Base-by-base conservation (phyloP, 208 protist genomes). In the Trypanosoma scelopori region DNA sequence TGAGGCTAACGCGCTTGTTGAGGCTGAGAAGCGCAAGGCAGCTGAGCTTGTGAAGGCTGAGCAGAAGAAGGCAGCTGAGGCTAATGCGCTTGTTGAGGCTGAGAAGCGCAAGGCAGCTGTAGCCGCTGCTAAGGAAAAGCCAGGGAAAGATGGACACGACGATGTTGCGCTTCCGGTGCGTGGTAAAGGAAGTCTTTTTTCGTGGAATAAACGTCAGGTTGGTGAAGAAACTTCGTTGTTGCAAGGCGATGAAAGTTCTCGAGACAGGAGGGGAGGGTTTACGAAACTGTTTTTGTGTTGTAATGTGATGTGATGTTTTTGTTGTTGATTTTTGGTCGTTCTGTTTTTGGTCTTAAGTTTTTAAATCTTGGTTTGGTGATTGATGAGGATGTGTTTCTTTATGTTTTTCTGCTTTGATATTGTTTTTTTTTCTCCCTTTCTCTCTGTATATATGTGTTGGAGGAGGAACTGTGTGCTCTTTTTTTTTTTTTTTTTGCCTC, bases 241-340 rank as follows among this genome's bases (percentile, higher is more conserved):
- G 28, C 2, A 7, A 35, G 43, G 25, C n/a, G 35, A 47, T 6
- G 22, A n/a, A n/a, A n/a, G n/a, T n/a, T n/a, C n/a, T n/a, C n/a
- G n/a, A n/a, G n/a, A n/a, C 22, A 6, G 5, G 30, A 15, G 5
- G 25, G 20, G 25, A 7, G 13, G 12, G 25, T 58, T 28, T 50
- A 51, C 25, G 68, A 49, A n/a, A n/a, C 46, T 55, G 42, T 20
- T 32, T 39, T 32, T 75, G 60, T 47, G 30, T 28, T 41, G 53
- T 75, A 58, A 69, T 69, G 69, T 76, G 52, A 70, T 28, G 6
- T 67, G 32, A 37, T 37, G 3, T 37, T 37, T 37, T 37, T 37
- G 6, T 22, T 35, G 1, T 41, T 52, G 5, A 15, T 62, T 9
- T 63, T 59, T 65, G n/a, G n/a, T n/a, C 23, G 7, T 46, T 59